phyloP scores from a whole-genome alignment of 768 basidiomycete species.

The Suillus luteus region DNA sequence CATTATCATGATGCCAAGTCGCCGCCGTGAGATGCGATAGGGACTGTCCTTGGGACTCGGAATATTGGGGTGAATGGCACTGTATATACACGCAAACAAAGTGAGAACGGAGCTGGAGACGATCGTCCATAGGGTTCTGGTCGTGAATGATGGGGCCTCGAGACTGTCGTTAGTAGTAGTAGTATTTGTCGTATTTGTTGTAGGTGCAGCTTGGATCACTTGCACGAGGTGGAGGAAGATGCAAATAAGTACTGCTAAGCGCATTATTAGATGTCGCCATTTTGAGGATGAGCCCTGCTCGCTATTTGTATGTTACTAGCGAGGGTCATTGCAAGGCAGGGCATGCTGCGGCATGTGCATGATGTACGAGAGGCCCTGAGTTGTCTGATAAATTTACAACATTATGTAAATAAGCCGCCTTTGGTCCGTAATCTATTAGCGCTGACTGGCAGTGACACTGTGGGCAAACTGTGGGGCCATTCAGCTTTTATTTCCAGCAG shows the following conservation, averaged over 20 bases:
- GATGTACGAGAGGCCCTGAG: no score
- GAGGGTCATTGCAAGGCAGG: no score
- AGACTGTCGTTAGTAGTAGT: no score
- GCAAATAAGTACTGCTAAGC: conserved; percentile 16
- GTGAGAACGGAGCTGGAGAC: conserved; percentile 23
- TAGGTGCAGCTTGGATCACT: background rate
- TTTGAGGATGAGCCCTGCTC: no score
- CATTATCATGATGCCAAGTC: background rate
- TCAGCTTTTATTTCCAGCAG: no score
- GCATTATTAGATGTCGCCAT: background rate
- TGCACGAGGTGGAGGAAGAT: background rate
- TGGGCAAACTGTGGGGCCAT: no score
- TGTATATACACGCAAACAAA: conserved; percentile 29
- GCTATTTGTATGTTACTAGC: no score
- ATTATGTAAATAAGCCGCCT: no score
- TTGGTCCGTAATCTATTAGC: no score
- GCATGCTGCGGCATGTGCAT: no score
- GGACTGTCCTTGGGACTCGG: conserved; percentile 9
- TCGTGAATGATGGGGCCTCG: background rate
- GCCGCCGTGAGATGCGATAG: background rate
- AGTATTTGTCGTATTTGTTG: background rate
- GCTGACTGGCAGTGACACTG: no score
- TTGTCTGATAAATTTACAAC: no score
- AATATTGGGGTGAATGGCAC: conserved; percentile 30
- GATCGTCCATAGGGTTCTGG: conserved; percentile 21